Base-by-base conservation (phyloP, 2,329 filamentous ascomycete genomes). In the Huntiella omanensis region DNA sequence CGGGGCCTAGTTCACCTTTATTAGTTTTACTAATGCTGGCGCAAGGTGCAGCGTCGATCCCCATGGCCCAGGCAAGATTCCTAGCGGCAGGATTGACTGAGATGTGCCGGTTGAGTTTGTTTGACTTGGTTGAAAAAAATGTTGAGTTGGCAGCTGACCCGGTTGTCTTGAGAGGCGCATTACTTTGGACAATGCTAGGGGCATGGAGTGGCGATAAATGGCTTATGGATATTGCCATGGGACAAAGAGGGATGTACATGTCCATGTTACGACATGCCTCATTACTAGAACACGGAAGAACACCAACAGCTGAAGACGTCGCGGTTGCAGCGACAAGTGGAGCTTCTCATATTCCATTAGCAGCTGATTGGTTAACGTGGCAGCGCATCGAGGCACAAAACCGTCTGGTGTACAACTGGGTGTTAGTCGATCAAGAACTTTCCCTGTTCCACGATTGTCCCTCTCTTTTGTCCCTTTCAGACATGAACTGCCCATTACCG, bases 151-250 rank as follows among this genome's bases (percentile, higher is more conserved):
- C 74, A 10, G 71, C 74, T 1, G 76, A 83, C 55, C 72, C 73
- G 0, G 69, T 73, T 3, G 71, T 78, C 0, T 64, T 83, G 39
- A 70, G 77, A 35, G 76, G 75, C 41, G 77, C 77, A 0, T 62
- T 83, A 10, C 67, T 83, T 3, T 81, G 81, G 56, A 80, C 73
- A 1, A 68, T 77, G 1, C 67, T 80, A 19, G 78, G 77, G 5
- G 75, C 75, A 1, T 83, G 79, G 79, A 80, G 77, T 55, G 79
- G 79, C 40, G 78, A 83, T 58, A 82, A 82, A 60, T 82, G 78
- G 77, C 74, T 81, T 52, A 83, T 82, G 77, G 77, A 83, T 54
- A 80, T 82, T 52, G 73, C 77, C 37, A 80, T 82, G 75, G 77
- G 78, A 28, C 79, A 82, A 58, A 69, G 77, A 41, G 75, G 75